These are phyloP conservation scores for Hypholoma sublateritium DNA, from an alignment of 768 basidiomycete species.

Conservation along the genomic window DNA sequence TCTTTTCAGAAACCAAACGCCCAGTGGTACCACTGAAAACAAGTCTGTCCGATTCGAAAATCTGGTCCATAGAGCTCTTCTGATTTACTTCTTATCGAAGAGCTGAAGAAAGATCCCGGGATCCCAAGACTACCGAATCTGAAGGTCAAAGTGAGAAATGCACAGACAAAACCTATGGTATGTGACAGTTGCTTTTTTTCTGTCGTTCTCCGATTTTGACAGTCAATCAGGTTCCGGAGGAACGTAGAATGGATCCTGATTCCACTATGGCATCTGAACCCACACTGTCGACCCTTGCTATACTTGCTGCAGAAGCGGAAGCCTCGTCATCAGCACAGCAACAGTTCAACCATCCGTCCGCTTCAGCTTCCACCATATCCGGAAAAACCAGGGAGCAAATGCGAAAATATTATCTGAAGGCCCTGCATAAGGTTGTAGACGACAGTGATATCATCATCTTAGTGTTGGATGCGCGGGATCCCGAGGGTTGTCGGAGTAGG, in stretches of 20 bases:
- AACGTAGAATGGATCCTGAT: constrained; percentile 47
- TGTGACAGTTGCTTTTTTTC: constrained; percentile 16
- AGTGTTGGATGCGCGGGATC: constrained; percentile 92
- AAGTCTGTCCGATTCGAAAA: constrained; percentile 28
- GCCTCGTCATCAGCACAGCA: constrained; percentile 36
- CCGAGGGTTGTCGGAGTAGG: constrained; percentile 88
- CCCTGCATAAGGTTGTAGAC: constrained; percentile 90
- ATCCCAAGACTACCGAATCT: constrained; percentile 79
- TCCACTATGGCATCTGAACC: constrained; percentile 74
- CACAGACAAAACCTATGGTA: constrained; percentile 42
- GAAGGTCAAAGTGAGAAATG: constrained; percentile 55
- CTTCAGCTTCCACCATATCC: constrained; percentile 25
- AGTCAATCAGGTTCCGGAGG: constrained; percentile 21
- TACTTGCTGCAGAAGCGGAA: constrained; percentile 47
- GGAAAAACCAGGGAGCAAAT: constrained; percentile 68
- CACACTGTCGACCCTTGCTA: constrained; percentile 61
- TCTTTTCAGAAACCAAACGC: constrained; percentile 36
- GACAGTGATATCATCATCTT: constrained; percentile 89
- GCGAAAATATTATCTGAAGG: constrained; percentile 72
- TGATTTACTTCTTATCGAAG: constrained; percentile 31
- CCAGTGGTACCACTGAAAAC: constrained; percentile 39
- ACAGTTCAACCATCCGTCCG: constrained; percentile 25
- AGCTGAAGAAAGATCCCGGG: constrained; percentile 88
- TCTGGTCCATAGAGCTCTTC: neutral
- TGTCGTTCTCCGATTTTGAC: neutral